Conservation (phyloP, 2,329 filamentous ascomycete genomes). For the Colletotrichum sidae region DNA sequence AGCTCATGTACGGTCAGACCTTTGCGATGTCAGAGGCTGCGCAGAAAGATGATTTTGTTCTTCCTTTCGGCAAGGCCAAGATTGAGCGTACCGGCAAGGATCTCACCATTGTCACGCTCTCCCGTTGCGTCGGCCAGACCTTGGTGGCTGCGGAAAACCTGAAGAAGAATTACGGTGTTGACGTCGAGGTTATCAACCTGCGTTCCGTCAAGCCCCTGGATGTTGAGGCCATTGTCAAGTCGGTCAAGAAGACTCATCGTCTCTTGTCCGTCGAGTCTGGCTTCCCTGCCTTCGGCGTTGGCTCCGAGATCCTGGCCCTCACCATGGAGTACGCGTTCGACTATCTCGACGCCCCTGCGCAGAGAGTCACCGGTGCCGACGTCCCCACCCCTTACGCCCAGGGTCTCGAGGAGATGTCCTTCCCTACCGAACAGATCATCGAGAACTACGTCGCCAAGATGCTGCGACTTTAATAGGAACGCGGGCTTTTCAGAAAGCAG, state of each 20-base stretch:
- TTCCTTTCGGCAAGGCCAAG: conserved; percentile 99
- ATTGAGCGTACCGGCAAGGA: conserved; percentile 97
- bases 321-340: conserved; percentile 99
- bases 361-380: conserved; percentile 95
- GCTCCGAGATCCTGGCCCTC: conserved; percentile 91
- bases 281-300: conserved; percentile 94
- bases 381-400: conserved; percentile 96
- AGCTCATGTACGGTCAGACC: conserved; percentile 89
- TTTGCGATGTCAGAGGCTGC: conserved; percentile 99
- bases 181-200: conserved; percentile 97
- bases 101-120: conserved; percentile 93
- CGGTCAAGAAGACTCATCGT: conserved; percentile 97
- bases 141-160: conserved; percentile 89
- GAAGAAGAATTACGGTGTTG: conserved; percentile 96
- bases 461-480: conserved; percentile 73
- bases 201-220: conserved; percentile 97
- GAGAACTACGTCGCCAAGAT: conserved; percentile 91
- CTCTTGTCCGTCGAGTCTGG: conserved; percentile 94
- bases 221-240: conserved; percentile 93
- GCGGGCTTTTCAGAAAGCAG: not conserved
- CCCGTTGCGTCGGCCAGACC: conserved; percentile 93
- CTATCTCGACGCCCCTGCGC: conserved; percentile 93
- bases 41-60: conserved; percentile 95
- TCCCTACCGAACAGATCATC: conserved; percentile 91
- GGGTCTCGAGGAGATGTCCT: conserved; percentile 93